Percentiles rank a stretch among this genome's conserved stretches.
phyloP scores from a whole-genome alignment of 1,139 yeast genomes.

The Sugiyamaella pinicola region DNA sequence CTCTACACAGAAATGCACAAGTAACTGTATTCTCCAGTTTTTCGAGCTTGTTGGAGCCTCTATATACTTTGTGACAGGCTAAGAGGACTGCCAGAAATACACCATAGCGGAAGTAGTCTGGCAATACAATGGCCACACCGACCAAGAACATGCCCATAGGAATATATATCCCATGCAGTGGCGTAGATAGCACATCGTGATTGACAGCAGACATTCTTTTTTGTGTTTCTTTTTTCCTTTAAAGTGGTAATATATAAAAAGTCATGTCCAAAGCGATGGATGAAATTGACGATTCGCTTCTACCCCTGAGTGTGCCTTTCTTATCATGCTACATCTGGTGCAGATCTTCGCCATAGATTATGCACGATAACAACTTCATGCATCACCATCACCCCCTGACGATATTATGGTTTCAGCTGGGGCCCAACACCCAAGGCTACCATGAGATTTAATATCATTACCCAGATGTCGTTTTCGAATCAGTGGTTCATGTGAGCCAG shows the following conservation, averaged over 20 bases:
- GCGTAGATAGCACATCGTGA: constrained; percentile 29
- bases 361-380: constrained; percentile 8
- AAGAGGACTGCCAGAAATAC: constrained; percentile 32
- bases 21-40: constrained; percentile 65
- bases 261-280: too few relatives aligned
- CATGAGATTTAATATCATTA: too few relatives aligned
- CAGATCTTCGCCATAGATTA: not conserved
- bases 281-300: not conserved
- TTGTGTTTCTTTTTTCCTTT: too few relatives aligned
- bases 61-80: constrained; percentile 36
- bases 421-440: too few relatives aligned
- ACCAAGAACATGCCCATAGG: constrained; percentile 40
- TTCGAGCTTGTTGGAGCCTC: constrained; percentile 51
- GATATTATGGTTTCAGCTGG: too few relatives aligned
- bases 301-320: not conserved
- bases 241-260: too few relatives aligned
- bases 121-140: constrained; percentile 38
- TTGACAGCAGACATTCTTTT: not conserved
- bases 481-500: too few relatives aligned
- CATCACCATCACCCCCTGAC: too few relatives aligned
- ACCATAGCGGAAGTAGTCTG: constrained; percentile 35
- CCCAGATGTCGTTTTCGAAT: too few relatives aligned
- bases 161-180: constrained; percentile 41
- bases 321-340: not conserved
- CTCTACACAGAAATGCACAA: constrained; percentile 79